Evolutionary conservation across 2,329 filamentous ascomycete species (phyloP), one percentile per base, ranked within the genome.

Genomic region (Trichoderma guizhouense): DNA sequence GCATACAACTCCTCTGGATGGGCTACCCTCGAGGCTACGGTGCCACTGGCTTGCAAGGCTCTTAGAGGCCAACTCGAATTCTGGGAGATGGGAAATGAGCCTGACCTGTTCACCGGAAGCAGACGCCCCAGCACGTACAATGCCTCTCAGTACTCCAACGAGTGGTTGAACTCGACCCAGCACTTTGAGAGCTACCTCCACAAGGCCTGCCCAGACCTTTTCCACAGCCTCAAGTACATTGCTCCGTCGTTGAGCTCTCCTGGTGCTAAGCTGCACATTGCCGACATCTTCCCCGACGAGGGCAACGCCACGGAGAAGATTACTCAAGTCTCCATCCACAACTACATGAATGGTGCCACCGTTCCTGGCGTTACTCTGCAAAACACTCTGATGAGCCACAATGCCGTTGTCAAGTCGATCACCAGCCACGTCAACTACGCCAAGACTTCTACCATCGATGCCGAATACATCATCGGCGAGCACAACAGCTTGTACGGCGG

Each of bases 401-500:
- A 80, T 73, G 76, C 81, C 12, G 80, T 80, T 55, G 78, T 79
- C 66, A 78, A 77, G 72, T 76, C 72, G 15, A 77, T 80, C 2
- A 76, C 83, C 34, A 76, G 26, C 51, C 76, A 77, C 66, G 74
- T 76, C 36, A 64, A 65, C 55, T 75, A 75, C 53, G 74, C 75
- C 43, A 71, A 72, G 66, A 72, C 72, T 12, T 74, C 76, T 2
- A 80, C 81, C 4, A 81, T 83, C 1, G 76, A 78, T 26, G 75
- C 74, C 0, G 76, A 80, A 28, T 80, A 81, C 43, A 79, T 86
- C 36, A 81, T 86, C 74, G 84, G 84, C 30, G 85, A 86, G 79
- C 86, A 84, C 2, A 86, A 86, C 76, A 82, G 80, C 15, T 77
- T 82, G n/a, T 80, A 79, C 61, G 82, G 81, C 74, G 77, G 79